These are phyloP conservation scores for Volvariella volvacea DNA, from an alignment of 1,284 basidiomycete species.

Conservation along the genomic window DNA sequence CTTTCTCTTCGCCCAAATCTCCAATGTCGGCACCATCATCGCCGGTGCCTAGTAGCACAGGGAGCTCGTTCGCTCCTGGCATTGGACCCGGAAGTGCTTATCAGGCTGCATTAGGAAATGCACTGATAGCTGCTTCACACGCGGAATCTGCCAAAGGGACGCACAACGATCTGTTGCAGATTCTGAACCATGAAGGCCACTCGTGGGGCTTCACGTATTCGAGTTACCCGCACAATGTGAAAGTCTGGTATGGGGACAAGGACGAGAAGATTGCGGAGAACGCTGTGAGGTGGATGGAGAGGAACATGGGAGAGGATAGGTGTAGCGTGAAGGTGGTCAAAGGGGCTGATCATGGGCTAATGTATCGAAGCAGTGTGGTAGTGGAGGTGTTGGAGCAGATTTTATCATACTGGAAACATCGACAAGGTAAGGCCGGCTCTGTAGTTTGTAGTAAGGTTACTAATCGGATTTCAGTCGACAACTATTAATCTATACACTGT, in stretches of 20 bases:
- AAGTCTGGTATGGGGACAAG: conserved; percentile 89
- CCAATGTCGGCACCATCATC: conserved; percentile 41
- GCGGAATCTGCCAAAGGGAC: conserved; percentile 89
- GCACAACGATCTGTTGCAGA: conserved; percentile 85
- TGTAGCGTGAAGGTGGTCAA: conserved; percentile 80
- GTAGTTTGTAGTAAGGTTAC: conserved; percentile 4
- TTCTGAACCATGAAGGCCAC: conserved; percentile 80
- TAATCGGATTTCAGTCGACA: conserved; percentile 6
- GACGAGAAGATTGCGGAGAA: conserved; percentile 92
- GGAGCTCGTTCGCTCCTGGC: conserved; percentile 29
- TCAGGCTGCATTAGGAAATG: conserved; percentile 73
- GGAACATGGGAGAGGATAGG: conserved; percentile 67
- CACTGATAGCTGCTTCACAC: conserved; percentile 89
- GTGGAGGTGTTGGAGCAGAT: conserved; percentile 80
- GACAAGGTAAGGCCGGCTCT: conserved; percentile 6
- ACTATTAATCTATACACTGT: too few relatives aligned
- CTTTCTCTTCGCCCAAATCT: conserved; percentile 42
- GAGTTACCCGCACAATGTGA: conserved; percentile 73
- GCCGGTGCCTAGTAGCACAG: conserved; percentile 37
- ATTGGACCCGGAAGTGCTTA: conserved; percentile 36
- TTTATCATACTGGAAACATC: conserved; percentile 48
- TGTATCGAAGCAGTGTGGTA: conserved; percentile 86
- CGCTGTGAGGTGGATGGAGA: conserved; percentile 87
- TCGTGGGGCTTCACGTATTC: conserved; percentile 82
- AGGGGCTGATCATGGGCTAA: conserved; percentile 86